Conservation (phyloP, 768 basidiomycete genomes). For the Candolleomyces eurysporus region DNA sequence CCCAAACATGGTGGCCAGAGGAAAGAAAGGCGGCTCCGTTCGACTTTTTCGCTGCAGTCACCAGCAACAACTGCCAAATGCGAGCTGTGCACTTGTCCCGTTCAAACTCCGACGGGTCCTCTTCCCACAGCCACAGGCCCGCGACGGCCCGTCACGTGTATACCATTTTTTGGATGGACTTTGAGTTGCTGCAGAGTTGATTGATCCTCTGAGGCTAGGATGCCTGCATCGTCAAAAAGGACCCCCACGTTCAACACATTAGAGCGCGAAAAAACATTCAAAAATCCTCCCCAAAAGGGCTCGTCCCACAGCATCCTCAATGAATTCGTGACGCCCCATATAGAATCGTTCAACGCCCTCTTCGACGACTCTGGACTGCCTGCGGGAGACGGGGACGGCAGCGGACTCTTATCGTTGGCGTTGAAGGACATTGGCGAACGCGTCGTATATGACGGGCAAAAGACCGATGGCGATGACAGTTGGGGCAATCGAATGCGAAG, state of each 20-base stretch:
- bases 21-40: neutral
- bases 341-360: slow-evolving; percentile 95
- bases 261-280: slow-evolving; percentile 73
- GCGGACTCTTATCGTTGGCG: slow-evolving; percentile 75
- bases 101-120: slow-evolving; percentile 5
- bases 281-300: slow-evolving; percentile 65
- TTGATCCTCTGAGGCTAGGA: slow-evolving; percentile 20
- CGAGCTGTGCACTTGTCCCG: too few relatives aligned
- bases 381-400: slow-evolving; percentile 69
- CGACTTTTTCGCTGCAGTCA: neutral
- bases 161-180: slow-evolving; percentile 22
- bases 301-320: slow-evolving; percentile 80
- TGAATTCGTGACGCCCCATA: slow-evolving; percentile 90
- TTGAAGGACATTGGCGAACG: slow-evolving; percentile 85
- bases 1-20: slow-evolving; percentile 56
- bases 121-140: slow-evolving; percentile 19
- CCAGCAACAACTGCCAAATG: neutral
- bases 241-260: slow-evolving; percentile 78
- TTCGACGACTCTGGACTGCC: slow-evolving; percentile 91
- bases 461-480: slow-evolving; percentile 49
- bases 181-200: neutral
- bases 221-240: slow-evolving; percentile 44
- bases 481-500: slow-evolving; percentile 87
- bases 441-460: slow-evolving; percentile 86
- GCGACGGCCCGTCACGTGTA: slow-evolving; percentile 27